A percentile compares a stretch with the other conserved stretches of the same genome.
Conservation (phyloP, 2,329 filamentous ascomycete species). For the Balansia obtecta region DNA sequence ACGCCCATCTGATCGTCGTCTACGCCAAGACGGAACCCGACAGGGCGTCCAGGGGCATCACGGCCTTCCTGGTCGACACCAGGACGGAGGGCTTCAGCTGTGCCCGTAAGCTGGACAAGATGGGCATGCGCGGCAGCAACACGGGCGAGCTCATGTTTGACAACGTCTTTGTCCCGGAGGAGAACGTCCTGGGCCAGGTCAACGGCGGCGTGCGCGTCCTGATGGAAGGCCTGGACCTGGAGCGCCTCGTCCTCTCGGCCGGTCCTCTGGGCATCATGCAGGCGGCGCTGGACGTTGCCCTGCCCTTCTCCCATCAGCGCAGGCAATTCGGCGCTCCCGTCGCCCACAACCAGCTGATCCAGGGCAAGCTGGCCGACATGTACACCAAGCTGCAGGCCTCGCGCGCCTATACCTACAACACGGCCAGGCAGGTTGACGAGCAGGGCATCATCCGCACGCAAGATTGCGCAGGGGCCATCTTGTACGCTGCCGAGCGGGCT, state of each 20-base stretch:
- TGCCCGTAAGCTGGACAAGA: slow-evolving; percentile 86
- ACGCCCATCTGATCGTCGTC: slow-evolving; percentile 87
- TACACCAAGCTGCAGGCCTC: slow-evolving; percentile 84
- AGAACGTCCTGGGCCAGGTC: slow-evolving; percentile 67
- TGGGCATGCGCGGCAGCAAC: slow-evolving; percentile 95
- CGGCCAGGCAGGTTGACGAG: slow-evolving; percentile 71
- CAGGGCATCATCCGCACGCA: slow-evolving; percentile 62
- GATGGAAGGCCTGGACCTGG: slow-evolving; percentile 93
- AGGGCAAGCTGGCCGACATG: slow-evolving; percentile 93
- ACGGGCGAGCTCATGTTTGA: slow-evolving; percentile 92
- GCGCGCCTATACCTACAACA: slow-evolving; percentile 76
- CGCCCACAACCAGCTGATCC: slow-evolving; percentile 84
- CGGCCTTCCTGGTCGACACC: slow-evolving; percentile 79
- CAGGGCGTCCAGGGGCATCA: slow-evolving; percentile 78
- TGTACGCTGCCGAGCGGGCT: slow-evolving; percentile 85
- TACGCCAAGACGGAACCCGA: slow-evolving; percentile 88
- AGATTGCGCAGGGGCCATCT: slow-evolving; percentile 87
- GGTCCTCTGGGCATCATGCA: slow-evolving; percentile 94
- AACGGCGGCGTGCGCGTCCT: slow-evolving; percentile 80
- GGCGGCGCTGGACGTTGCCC: slow-evolving; percentile 68
- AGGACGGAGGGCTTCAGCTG: slow-evolving; percentile 66
- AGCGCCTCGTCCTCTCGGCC: slow-evolving; percentile 81
- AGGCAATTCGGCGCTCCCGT: slow-evolving; percentile 82
- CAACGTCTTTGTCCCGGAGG: slow-evolving; percentile 73
- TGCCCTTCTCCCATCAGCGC: slow-evolving; percentile 81